Evolutionary conservation across 768 basidiomycete genomes (phyloP), one percentile per base, ranked within the genome.

Genomic region (Tulasnella sp.): DNA sequence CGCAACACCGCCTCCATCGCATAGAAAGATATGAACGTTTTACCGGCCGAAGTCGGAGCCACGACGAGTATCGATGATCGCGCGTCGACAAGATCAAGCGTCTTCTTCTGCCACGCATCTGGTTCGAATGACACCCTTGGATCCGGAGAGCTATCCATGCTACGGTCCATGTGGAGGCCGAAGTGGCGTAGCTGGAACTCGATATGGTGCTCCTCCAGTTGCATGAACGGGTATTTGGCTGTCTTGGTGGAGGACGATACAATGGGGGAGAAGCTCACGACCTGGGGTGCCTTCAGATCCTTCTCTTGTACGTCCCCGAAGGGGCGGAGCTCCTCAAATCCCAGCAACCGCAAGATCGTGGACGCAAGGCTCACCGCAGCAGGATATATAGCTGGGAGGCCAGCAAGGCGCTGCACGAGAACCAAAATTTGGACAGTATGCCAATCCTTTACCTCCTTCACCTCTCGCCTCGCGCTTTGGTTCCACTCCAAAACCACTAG

Each of bases 21-120:
- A 64, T 86, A 86, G 68, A 77, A 87, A 1, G 83, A 83, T 44
- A 87, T 85, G 66, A 87, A 87, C 0, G 85, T 86, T 68, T 87
- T 87, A 27, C 84, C 63, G 15, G 67, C 62, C 38, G 66, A 67
- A 9, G 68, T 69, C 5, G 68, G 68, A 7, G 68, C 68, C 54
- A 85, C 81, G 17, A 83, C 83, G 1, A 87, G 77, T 11, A 86
- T 69, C 1, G 84, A 86, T 56, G 76, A 70, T 23, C 80, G 70
- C 4, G 68, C 66, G 62, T 87, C 86, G 19, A 87, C 74, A 50
- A 75, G 76, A 64, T 87, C 82, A 51, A 87, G 70, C 4, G 86
- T 85, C 21, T 76, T 67, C 26, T 80, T 71, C 63, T 87, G 86
- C 85, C 85, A 87, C 0, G 77, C 80, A 66, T 87, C 85, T 0